Percentiles rank a stretch among this genome's conserved stretches.
Conservation (phyloP, 2,329 filamentous ascomycete species). For the Trichoderma citrinoviride region DNA sequence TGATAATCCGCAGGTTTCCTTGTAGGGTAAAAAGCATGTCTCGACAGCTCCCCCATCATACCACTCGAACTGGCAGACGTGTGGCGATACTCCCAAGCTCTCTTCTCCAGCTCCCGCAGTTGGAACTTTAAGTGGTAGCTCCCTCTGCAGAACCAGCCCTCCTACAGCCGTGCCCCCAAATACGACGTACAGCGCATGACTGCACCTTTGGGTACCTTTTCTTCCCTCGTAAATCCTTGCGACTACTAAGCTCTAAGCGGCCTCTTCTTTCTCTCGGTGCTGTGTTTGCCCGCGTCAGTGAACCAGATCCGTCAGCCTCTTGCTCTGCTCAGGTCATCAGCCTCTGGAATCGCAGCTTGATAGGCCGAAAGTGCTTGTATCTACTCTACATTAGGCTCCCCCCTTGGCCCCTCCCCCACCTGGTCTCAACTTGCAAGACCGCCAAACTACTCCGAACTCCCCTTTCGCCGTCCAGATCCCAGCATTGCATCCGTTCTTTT, state of each 20-base stretch:
- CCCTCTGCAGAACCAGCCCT: too few species aligned
- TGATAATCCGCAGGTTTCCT: too few species aligned
- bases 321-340: conserved; percentile 11
- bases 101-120: not conserved
- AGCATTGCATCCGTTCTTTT: not conserved
- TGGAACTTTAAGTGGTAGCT: not conserved
- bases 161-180: not conserved
- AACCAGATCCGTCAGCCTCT: not conserved
- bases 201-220: not conserved
- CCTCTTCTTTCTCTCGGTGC: not conserved
- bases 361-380: not conserved
- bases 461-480: conserved; percentile 6
- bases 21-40: too few species aligned
- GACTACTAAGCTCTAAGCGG: not conserved
- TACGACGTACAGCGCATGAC: not conserved
- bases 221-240: not conserved
- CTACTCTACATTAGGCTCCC: not conserved
- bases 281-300: not conserved
- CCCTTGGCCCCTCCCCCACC: conserved; percentile 19
- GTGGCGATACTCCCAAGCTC: too few species aligned
- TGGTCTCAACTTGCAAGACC: conserved; percentile 3
- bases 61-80: too few species aligned
- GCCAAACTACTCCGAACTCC: conserved; percentile 8
- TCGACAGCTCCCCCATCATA: too few species aligned
- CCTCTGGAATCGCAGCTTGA: not conserved